Evolutionary conservation across 106 monocot species (phyloP).

Genomic region (Phalaenopsis aphrodite): DNA sequence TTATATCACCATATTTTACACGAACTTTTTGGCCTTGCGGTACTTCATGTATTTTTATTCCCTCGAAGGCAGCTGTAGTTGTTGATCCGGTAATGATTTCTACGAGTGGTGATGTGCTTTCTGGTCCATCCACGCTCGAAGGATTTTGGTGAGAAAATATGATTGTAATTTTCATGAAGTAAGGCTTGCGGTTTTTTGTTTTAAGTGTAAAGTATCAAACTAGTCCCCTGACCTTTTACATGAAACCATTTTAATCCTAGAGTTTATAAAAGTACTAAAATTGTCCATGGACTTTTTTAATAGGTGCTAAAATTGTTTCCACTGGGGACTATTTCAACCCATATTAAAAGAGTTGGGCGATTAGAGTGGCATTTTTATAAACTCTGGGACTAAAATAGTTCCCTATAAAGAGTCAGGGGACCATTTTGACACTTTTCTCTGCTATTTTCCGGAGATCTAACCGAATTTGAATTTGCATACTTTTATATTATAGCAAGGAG

Average conservation of each 20-base stretch:
- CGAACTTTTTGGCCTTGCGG: neutral
- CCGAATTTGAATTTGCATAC: neutral
- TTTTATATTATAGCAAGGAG: constrained; percentile 44
- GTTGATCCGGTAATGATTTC: constrained; percentile 99
- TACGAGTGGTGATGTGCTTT: constrained; percentile 85
- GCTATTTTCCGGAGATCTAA: neutral
- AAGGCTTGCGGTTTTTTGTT: neutral
- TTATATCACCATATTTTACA: neutral
- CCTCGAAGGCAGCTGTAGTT: constrained; percentile 80
- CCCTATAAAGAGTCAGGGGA: too few species aligned
- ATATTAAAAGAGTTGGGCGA: too few species aligned
- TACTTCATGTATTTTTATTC: constrained; percentile 2
- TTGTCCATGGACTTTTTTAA: too few species aligned
- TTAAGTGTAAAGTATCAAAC: neutral
- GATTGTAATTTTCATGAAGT: neutral
- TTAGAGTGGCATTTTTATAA: too few species aligned
- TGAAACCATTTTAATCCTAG: too few species aligned
- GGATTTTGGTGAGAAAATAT: constrained; percentile 39
- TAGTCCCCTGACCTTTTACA: too few species aligned
- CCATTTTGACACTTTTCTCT: neutral
- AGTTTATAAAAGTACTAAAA: too few species aligned
- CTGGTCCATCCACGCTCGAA: constrained; percentile 57
- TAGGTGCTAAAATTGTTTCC: too few species aligned
- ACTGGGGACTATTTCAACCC: too few species aligned
- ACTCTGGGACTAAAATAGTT: too few species aligned